phyloP scores from a whole-genome alignment of 768 basidiomycete genomes.

The Lyophyllum decastes region DNA sequence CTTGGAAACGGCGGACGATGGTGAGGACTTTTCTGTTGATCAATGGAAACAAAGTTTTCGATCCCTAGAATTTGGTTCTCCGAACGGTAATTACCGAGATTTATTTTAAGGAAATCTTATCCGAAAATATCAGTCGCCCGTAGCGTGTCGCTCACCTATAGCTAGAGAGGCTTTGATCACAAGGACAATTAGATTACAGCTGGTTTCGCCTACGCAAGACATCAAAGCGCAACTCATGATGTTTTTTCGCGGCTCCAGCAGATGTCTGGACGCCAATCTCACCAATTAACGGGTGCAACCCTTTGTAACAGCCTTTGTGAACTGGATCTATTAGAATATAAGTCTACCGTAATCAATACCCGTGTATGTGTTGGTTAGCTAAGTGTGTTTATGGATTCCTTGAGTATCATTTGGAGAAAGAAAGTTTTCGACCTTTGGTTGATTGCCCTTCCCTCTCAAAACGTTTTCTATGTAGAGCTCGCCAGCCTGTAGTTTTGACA shows the following conservation, averaged over 20 bases:
- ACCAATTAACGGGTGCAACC: too few species aligned
- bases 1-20: constrained; percentile 7
- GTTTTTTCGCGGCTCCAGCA: too few species aligned
- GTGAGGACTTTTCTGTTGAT: constrained; percentile 21
- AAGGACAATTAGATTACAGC: too few species aligned
- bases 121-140: too few species aligned
- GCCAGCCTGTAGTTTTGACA: constrained; percentile 66
- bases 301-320: background rate
- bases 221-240: too few species aligned
- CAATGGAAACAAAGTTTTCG: constrained; percentile 21
- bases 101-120: too few species aligned
- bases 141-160: too few species aligned
- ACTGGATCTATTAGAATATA: background rate
- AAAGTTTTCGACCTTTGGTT: constrained; percentile 39
- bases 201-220: too few species aligned
- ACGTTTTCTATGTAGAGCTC: constrained; percentile 96
- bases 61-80: constrained; percentile 10
- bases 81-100: constrained; percentile 12
- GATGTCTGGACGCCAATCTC: too few species aligned
- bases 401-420: constrained; percentile 11
- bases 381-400: background rate
- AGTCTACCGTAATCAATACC: background rate
- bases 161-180: too few species aligned
- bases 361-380: background rate
- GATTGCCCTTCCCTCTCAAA: constrained; percentile 57